Evolutionary conservation across 139 green algal genomes (phyloP), one percentile per base, ranked within the genome.

Genomic region (Desmodesmus armatus): DNA sequence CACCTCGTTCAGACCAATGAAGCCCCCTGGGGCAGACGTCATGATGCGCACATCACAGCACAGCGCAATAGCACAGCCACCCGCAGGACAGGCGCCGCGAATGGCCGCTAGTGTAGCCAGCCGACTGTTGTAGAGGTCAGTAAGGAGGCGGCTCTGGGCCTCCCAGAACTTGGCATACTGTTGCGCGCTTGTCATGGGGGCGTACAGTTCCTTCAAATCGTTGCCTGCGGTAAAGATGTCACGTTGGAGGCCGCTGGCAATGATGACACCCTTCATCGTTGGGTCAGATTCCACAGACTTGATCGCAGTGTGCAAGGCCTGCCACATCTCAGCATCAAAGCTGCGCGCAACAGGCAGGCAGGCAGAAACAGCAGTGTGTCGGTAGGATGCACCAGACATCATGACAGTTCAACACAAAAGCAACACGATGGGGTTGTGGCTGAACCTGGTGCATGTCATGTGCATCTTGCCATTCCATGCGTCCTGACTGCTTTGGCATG

Each of bases 1-100:
- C 19, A 95, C 81, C 84, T 97, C 95, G 83, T 98, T 98, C 47
- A 98, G 79, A 1, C 96, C 95, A 43, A 95, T 93, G 21, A 63
- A 63, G 11, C 92, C 94, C 13, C 94, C 92, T 9, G 11, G 40
- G 31, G 83, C 74, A 3, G 94, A 91, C 0, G 93, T 96, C 89
- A 98, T 97, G 23, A 98, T 60, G 35, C 95, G 91, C 62, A 93
- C 80, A 83, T 99, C 96, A 83, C 96, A 98, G 89, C 94, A 97
- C 76, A 99, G 74, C 2, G 95, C 82, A 37, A 98, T 92, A 35
- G 90, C 91, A 91, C 96, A 98, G 17, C 96, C 96, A 43, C 96
- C 96, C 13, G 96, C 96, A n/a, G 96, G 96, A 87, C 96, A 98
- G 23, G 95, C 94, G 27, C 96, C 96, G 0, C 93, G 83, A 70